A percentile compares a stretch with the other conserved stretches of the same genome.
Conservation (phyloP, 768 basidiomycete species). For the Panaeolus cyanescens region DNA sequence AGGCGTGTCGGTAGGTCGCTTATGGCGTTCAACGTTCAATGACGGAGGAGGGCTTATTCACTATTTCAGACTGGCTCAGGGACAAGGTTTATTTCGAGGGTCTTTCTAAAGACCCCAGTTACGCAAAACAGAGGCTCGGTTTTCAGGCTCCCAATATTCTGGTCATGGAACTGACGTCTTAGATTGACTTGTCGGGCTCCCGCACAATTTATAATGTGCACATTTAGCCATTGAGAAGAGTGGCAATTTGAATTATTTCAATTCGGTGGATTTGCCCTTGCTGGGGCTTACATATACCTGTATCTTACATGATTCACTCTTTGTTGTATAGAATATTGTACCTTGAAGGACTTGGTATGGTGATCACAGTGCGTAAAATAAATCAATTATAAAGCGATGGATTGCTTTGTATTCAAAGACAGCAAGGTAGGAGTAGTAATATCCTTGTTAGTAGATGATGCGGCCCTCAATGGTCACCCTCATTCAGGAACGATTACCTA, state of each 20-base stretch:
- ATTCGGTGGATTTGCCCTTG: too few species aligned
- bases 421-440: too few species aligned
- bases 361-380: too few species aligned
- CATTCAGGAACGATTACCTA: too few species aligned
- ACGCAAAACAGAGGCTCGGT: constrained; percentile 62
- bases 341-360: too few species aligned
- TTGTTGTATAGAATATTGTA: constrained; percentile 1
- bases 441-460: too few species aligned
- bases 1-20: constrained; percentile 68
- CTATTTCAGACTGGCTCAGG: constrained; percentile 68
- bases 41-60: not conserved
- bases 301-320: not conserved
- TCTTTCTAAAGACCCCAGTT: constrained; percentile 59
- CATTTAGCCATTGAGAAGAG: too few species aligned
- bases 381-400: too few species aligned
- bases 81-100: constrained; percentile 74
- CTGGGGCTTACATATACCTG: not conserved
- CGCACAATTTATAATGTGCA: not conserved
- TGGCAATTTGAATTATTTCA: too few species aligned
- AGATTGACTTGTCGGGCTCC: constrained; percentile 8
- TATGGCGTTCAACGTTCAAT: not conserved
- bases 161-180: constrained; percentile 64
- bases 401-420: too few species aligned
- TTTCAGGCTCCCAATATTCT: constrained; percentile 81
- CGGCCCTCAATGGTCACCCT: too few species aligned